Base-by-base conservation (phyloP, 177 flowering plant species). In the Vitis hybrid region DNA sequence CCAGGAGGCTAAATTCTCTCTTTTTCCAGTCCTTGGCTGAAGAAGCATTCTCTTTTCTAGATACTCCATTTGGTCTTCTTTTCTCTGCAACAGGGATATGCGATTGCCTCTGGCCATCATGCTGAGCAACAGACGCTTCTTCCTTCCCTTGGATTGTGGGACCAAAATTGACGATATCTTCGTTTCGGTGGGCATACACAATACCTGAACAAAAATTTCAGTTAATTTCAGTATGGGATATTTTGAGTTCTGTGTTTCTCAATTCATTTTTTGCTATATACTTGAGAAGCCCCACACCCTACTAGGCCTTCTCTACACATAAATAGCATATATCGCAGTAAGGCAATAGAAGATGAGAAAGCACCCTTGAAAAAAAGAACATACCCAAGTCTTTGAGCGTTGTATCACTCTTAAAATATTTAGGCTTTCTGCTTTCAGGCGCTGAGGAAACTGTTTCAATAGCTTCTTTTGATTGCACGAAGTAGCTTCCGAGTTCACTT, bases 121-220 rank as follows among this genome's bases (percentile, higher is more conserved):
- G 51, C 67, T 65, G 54, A 51, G 74, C 16, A 54, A 58, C 30
- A 21, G 52, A 67, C 11, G 1, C 67, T 63, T 81, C 84, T 66
- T 35, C 59, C 61, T 70, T 59, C 18, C 14, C 72, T 57, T 70
- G 78, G 11, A 16, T 59, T 24, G 63, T 84, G 19, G 87, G 81
- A 70, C 86, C 75, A 64, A 48, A 19, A 75, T 93, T 95, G 66
- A 95, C 88, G 11, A 93, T 64, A 72, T 95, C 92, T 79, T 90
- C 97, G 73, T 91, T 88, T 4, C 97, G 89, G 72, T 91, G 97
- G 62, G 93, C 82, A 75, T 93, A 95, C 7, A 95, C 75, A 49
- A 93, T 83, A 19, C 99, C 99, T 95, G 85, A 70, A 76, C 60
- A 62, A 65, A 52, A 52, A 21, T 27, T 19, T 48, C 13, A 56